Conservation (phyloP, 2,329 filamentous ascomycete genomes). For the Colletotrichum liaoningense region DNA sequence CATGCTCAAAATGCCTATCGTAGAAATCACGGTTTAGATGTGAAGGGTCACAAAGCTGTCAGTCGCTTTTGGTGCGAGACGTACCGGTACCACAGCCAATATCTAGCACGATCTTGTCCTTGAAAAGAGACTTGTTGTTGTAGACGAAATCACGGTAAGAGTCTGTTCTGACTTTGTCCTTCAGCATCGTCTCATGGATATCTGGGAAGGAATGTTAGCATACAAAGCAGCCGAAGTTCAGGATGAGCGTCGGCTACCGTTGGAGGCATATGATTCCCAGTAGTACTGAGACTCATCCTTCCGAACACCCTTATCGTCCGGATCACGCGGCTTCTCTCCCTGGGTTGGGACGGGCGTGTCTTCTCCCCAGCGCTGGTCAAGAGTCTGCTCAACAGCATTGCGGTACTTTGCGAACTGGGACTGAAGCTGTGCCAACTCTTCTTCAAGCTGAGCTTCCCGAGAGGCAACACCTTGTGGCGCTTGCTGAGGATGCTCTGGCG, state of each 20-base stretch:
- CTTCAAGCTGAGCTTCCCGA: slow-evolving; percentile 68
- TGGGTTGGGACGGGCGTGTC: slow-evolving; percentile 53
- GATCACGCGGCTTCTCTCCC: slow-evolving; percentile 39
- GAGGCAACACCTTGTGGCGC: slow-evolving; percentile 53
- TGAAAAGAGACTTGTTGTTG: slow-evolving; percentile 87
- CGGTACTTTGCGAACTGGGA: slow-evolving; percentile 75
- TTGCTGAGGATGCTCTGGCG: slow-evolving; percentile 38
- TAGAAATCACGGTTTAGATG: neutral
- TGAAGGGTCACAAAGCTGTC: neutral
- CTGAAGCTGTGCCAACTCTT: slow-evolving; percentile 68
- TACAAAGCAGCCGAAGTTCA: neutral
- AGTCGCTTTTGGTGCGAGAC: slow-evolving; percentile 31
- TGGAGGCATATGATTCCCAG: slow-evolving; percentile 71
- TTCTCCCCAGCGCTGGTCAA: slow-evolving; percentile 73
- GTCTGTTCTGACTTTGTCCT: slow-evolving; percentile 88
- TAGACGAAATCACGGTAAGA: slow-evolving; percentile 97
- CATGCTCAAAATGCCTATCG: slow-evolving; percentile 84
- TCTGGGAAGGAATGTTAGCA: slow-evolving; percentile 58
- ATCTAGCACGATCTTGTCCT: slow-evolving; percentile 87
- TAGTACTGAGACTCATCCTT: slow-evolving; percentile 59
- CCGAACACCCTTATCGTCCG: slow-evolving; percentile 34
- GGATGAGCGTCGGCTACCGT: slow-evolving; percentile 56
- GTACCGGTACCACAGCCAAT: slow-evolving; percentile 84
- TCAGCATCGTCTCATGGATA: slow-evolving; percentile 96
- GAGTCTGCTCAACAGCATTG: slow-evolving; percentile 72